Percentiles rank a stretch among this genome's conserved stretches.
Evolutionary conservation across 164 flowering plant genomes (phyloP).

Genomic region (Annona squamosa): DNA sequence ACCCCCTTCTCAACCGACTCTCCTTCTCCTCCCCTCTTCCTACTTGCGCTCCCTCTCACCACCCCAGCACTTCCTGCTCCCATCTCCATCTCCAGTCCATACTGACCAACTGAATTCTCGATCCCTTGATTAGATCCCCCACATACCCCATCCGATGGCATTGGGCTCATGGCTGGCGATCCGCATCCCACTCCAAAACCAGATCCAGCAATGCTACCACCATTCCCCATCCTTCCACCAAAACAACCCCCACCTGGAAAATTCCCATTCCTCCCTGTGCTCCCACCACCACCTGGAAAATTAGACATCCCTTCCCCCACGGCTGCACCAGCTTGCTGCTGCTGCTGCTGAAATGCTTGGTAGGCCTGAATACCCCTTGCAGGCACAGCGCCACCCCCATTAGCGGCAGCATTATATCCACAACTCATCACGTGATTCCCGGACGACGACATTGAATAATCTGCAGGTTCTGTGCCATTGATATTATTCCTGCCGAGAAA

Average conservation of each 20-base stretch:
- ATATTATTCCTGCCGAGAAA: background rate
- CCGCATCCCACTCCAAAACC: conserved; percentile 17
- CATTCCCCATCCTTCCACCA: conserved; percentile 41
- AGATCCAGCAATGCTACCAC: conserved; percentile 25
- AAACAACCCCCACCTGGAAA: conserved; percentile 18
- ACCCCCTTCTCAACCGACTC: conserved; percentile 94
- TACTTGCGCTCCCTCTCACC: conserved; percentile 31
- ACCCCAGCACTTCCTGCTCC: conserved; percentile 17
- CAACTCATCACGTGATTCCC: background rate
- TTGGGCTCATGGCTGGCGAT: conserved; percentile 52
- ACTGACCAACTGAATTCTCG: background rate
- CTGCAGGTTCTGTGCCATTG: background rate
- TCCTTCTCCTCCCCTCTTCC: conserved; percentile 60
- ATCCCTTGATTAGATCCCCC: background rate
- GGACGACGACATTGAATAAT: background rate
- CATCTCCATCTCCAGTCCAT: background rate
- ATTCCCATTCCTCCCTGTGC: conserved; percentile 14
- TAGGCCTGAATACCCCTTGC: conserved; percentile 1
- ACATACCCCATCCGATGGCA: conserved; percentile 51
- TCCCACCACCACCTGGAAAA: conserved; percentile 2
- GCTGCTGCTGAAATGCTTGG: background rate
- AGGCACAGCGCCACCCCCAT: background rate
- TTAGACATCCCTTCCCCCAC: conserved; percentile 14
- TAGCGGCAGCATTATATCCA: conserved; percentile 12
- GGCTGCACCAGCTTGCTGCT: background rate